Conservation (phyloP, 345 rosid genomes). For the Eucalyptus regnans region DNA sequence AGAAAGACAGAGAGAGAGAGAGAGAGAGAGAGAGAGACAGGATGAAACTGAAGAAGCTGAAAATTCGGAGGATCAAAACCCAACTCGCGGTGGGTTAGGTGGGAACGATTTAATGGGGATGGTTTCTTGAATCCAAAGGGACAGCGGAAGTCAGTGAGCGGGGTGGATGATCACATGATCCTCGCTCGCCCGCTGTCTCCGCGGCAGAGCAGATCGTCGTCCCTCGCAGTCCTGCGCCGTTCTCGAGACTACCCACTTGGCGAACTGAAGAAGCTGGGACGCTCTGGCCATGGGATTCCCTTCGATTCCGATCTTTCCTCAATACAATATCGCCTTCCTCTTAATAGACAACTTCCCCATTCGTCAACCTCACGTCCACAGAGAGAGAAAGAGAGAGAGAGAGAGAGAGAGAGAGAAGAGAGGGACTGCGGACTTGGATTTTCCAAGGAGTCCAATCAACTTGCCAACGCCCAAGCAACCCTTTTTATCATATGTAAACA, state of each 20-base stretch:
- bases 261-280: background rate
- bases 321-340: background rate
- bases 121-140: background rate
- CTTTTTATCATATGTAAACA: background rate
- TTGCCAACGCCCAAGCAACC: background rate
- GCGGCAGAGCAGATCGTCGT: background rate
- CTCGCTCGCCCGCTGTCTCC: constrained; percentile 21
- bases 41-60: background rate
- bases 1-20: background rate
- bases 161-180: constrained; percentile 60
- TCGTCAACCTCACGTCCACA: background rate
- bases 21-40: background rate
- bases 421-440: background rate
- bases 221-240: background rate
- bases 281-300: background rate
- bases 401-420: background rate
- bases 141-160: background rate
- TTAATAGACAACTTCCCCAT: background rate
- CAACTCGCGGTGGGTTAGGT: background rate
- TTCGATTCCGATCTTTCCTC: background rate
- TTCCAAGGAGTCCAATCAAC: background rate
- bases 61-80: background rate
- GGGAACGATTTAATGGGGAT: background rate
- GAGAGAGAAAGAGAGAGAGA: background rate
- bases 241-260: background rate